A percentile compares a stretch with the other conserved stretches of the same genome.
Evolutionary conservation across 2,329 filamentous ascomycete genomes (phyloP).

Genomic region (Monilinia polystroma): DNA sequence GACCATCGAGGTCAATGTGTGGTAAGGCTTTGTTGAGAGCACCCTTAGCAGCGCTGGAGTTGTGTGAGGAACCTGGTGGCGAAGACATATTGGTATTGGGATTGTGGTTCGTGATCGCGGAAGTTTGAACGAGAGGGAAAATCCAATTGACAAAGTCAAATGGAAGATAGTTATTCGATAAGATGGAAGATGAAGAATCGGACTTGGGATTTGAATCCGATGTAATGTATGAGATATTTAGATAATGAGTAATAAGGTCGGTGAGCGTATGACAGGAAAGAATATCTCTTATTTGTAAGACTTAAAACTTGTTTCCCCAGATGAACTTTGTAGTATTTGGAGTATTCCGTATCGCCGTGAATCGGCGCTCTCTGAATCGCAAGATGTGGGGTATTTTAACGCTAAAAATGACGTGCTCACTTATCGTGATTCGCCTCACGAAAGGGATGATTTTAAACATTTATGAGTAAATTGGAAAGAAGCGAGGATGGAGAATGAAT

Average conservation of each 20-base stretch:
- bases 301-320: slow-evolving; percentile 12
- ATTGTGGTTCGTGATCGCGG: not conserved
- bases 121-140: slow-evolving; percentile 9
- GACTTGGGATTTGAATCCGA: not conserved
- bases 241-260: not conserved
- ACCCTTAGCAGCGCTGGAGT: slow-evolving; percentile 32
- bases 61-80: slow-evolving; percentile 35
- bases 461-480: not conserved
- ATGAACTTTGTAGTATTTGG: not conserved
- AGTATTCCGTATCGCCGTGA: slow-evolving; percentile 5
- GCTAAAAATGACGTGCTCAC: slow-evolving; percentile 24
- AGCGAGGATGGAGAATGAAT: not conserved
- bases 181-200: not conserved
- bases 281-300: slow-evolving; percentile 5
- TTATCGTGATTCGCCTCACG: slow-evolving; percentile 9
- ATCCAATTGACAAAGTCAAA: slow-evolving; percentile 10
- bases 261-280: not conserved
- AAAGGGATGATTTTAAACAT: not conserved
- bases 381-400: slow-evolving; percentile 18
- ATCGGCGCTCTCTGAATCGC: slow-evolving; percentile 14
- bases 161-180: not conserved
- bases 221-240: not conserved
- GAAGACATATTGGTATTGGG: slow-evolving; percentile 36
- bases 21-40: slow-evolving; percentile 35
- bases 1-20: slow-evolving; percentile 75